Conservation (phyloP, 306 rosid genomes). For the Vigna nakashimae region DNA sequence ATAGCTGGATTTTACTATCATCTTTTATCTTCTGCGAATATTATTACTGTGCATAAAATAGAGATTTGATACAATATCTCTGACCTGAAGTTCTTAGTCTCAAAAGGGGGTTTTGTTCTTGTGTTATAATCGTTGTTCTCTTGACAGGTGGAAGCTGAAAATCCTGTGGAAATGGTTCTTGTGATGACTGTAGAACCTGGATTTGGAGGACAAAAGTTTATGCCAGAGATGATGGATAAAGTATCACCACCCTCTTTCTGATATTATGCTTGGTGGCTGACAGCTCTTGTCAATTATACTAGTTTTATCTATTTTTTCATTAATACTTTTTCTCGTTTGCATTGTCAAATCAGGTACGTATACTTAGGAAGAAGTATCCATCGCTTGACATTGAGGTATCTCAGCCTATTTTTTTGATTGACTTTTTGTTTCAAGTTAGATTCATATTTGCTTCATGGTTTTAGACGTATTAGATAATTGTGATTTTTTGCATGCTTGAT, state of each 20-base stretch:
- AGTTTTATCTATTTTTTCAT: conserved; percentile 13
- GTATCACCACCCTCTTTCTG: conserved; percentile 45
- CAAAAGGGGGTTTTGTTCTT: not conserved
- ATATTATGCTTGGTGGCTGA: conserved; percentile 36
- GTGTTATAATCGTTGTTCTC: conserved; percentile 32
- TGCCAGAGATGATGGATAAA: conserved; percentile 93
- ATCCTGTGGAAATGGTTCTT: conserved; percentile 94
- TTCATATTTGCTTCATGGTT: conserved; percentile 35
- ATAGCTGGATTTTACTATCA: conserved; percentile 22
- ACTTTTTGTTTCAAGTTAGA: conserved; percentile 14
- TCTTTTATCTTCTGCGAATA: not conserved
- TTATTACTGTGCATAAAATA: conserved; percentile 5
- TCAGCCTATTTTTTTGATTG: conserved; percentile 31
- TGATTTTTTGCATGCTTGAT: conserved; percentile 22
- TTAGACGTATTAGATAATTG: not conserved
- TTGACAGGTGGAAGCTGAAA: conserved; percentile 83
- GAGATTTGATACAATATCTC: conserved; percentile 3
- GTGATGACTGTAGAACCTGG: conserved; percentile 99
- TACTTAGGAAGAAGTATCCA: conserved; percentile 88
- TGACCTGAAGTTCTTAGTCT: conserved; percentile 1
- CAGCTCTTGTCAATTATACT: not conserved
- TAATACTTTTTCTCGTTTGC: conserved; percentile 12
- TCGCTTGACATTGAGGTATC: conserved; percentile 88
- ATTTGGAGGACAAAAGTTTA: conserved; percentile 97
- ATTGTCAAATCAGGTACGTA: conserved; percentile 67